Evolutionary conservation across 2,329 filamentous ascomycete genomes (phyloP).

Genomic region (Dactylellina sp.): DNA sequence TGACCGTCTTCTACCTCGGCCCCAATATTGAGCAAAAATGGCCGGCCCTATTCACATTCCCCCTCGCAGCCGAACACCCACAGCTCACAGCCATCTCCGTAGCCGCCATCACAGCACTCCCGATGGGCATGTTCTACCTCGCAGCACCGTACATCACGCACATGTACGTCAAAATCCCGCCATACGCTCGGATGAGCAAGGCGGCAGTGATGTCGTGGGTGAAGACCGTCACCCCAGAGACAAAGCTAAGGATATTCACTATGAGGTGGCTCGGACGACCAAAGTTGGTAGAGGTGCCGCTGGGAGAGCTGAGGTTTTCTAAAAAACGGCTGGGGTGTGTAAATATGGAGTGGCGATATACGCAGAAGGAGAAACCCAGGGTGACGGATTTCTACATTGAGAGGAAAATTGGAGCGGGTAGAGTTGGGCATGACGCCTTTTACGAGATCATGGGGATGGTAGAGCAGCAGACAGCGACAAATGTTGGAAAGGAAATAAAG

Average conservation of each 20-base stretch:
- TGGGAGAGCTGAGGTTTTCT: conserved; percentile 56
- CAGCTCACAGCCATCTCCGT: conserved; percentile 26
- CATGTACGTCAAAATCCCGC: conserved; percentile 58
- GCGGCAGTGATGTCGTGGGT: conserved; percentile 50
- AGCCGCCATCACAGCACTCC: conserved; percentile 29
- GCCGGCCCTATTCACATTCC: conserved; percentile 42
- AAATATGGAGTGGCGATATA: conserved; percentile 57
- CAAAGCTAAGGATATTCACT: conserved; percentile 57
- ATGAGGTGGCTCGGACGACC: conserved; percentile 58
- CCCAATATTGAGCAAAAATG: conserved; percentile 45
- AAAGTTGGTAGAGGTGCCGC: conserved; percentile 57
- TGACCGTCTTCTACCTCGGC: conserved; percentile 55
- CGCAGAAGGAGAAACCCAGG: conserved; percentile 40
- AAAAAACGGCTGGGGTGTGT: conserved; percentile 59
- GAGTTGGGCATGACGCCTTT: conserved; percentile 45
- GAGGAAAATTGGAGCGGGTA: conserved; percentile 35
- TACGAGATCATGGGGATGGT: conserved; percentile 44
- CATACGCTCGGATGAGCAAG: conserved; percentile 57
- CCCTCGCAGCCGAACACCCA: conserved; percentile 26
- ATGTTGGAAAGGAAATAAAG: background rate
- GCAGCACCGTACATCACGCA: conserved; percentile 59
- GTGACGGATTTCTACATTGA: conserved; percentile 51
- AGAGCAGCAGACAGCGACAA: conserved; percentile 31
- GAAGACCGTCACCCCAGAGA: conserved; percentile 51
- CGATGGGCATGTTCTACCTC: conserved; percentile 56